A percentile compares a stretch with the other conserved stretches of the same genome.
Conservation (phyloP, 2,329 filamentous ascomycete genomes). For the Beauveria caledonica region DNA sequence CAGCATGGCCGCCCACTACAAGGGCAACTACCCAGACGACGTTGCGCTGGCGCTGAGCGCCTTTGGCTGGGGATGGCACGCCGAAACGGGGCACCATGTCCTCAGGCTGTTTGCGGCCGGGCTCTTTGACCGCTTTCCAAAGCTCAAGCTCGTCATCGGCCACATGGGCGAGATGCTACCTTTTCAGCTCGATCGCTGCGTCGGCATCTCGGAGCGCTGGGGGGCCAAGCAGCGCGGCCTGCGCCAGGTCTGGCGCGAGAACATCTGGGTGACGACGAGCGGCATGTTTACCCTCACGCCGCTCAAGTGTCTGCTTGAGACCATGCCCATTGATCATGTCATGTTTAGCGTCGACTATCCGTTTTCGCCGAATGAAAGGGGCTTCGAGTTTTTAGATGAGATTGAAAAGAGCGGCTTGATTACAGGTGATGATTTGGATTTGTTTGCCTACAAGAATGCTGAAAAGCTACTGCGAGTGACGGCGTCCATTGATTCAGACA, state of each 20-base stretch:
- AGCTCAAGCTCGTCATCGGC: slow-evolving; percentile 30
- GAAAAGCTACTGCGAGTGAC: slow-evolving; percentile 34
- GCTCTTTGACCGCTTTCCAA: slow-evolving; percentile 28
- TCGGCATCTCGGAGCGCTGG: slow-evolving; percentile 20
- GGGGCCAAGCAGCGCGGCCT: slow-evolving; percentile 30
- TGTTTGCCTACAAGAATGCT: slow-evolving; percentile 43
- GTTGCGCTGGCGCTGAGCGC: slow-evolving; percentile 28
- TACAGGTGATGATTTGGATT: slow-evolving; percentile 37
- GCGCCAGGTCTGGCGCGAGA: slow-evolving; percentile 43
- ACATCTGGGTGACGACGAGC: slow-evolving; percentile 50
- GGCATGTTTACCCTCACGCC: slow-evolving; percentile 43
- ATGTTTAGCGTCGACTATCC: slow-evolving; percentile 53
- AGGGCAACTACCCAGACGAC: slow-evolving; percentile 20
- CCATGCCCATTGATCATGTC: slow-evolving; percentile 40
- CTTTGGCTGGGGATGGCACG: slow-evolving; percentile 43
- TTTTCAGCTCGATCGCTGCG: slow-evolving; percentile 42
- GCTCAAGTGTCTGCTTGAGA: slow-evolving; percentile 35
- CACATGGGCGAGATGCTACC: slow-evolving; percentile 42
- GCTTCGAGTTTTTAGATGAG: slow-evolving; percentile 38
- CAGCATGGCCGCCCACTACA: slow-evolving; percentile 19
- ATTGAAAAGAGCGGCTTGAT: slow-evolving; percentile 42
- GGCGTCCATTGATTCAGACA: slow-evolving; percentile 2
- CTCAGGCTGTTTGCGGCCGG: slow-evolving; percentile 27
- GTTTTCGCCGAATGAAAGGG: slow-evolving; percentile 41
- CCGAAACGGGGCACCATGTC: slow-evolving; percentile 36